Base-by-base conservation (phyloP, 306 rosid genomes). In the Purshia tridentata region DNA sequence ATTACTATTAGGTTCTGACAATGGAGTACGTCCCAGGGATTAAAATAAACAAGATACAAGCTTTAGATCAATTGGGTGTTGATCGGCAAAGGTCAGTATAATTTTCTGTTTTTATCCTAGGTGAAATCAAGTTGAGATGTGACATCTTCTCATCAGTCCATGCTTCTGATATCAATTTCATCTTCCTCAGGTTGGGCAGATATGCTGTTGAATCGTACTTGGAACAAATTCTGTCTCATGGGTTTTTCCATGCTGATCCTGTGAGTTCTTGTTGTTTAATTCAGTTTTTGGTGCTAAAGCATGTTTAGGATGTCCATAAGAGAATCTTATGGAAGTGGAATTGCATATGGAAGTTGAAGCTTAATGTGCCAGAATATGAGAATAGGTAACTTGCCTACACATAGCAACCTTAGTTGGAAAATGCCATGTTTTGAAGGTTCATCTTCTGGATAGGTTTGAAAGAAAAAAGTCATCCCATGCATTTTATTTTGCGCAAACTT, bases 1-100 rank as follows among this genome's bases (percentile, higher is more conserved):
- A 55, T 42, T 42, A 20, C 29, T 54, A 56, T 15, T 81, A 94
- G 97, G 90, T 95, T 80, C 78, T 95, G 84, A 95, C 99, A 57
- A 95, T 95, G 99, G 99, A 95, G 81, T 95, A 95, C 82, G 99
- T 95, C 82, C 99, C 99, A 16, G 99, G 99, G 81, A 91, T 95
- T 70, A 95, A 95, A 84, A 95, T 95, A 80, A 95, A 95, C 86
- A 95, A 90, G 86, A 87, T 87, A 78, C 77, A 90, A 88, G 99
- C 99, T 63, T 77, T 95, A 82, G 99, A 95, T 88, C 85, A 95
- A 77, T 88, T 95, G 78, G 99, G 99, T 66, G 87, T 95, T 87
- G 97, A 95, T 81, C 90, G 99, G 55, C 65, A 88, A 87, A 90
- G 90, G 99, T 95, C 69, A 70, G 37, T 56, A 63, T 58, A 77